Percentiles rank a stretch among this genome's conserved stretches.
These are phyloP conservation scores for Corchorus capsularis DNA, from an alignment of 345 rosid species.

Conservation along the genomic window DNA sequence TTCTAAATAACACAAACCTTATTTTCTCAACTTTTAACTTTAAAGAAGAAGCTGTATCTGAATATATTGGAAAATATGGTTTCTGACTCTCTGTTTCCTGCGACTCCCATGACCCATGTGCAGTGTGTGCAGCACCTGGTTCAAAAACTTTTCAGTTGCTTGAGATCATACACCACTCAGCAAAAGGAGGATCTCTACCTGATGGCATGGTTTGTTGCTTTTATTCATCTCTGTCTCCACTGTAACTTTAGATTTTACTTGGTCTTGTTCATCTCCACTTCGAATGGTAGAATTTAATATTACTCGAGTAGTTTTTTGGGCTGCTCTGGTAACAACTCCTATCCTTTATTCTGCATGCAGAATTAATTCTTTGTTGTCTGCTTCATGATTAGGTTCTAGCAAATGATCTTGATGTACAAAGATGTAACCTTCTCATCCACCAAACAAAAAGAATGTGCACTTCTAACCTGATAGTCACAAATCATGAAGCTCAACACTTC, in stretches of 20 bases:
- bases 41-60: neutral
- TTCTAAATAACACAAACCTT: neutral
- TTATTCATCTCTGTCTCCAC: neutral
- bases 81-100: conserved; percentile 7
- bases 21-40: neutral
- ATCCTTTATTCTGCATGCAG: conserved; percentile 4
- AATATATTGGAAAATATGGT: neutral
- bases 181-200: conserved; percentile 67
- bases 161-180: conserved; percentile 74
- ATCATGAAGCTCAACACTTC: conserved; percentile 95
- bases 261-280: conserved; percentile 1
- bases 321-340: conserved; percentile 6
- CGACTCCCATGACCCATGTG: conserved; percentile 14
- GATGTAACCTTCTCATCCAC: conserved; percentile 97
- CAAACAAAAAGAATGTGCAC: conserved; percentile 99
- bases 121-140: conserved; percentile 99
- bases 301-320: conserved; percentile 3
- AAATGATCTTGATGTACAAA: conserved; percentile 94
- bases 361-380: conserved; percentile 13
- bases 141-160: conserved; percentile 96
- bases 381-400: conserved; percentile 65
- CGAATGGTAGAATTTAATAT: conserved; percentile 5
- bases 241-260: conserved; percentile 14
- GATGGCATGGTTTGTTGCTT: conserved; percentile 69
- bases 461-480: conserved; percentile 87